Conservation (phyloP, 331 rosid genomes). For the Malus hybrid region DNA sequence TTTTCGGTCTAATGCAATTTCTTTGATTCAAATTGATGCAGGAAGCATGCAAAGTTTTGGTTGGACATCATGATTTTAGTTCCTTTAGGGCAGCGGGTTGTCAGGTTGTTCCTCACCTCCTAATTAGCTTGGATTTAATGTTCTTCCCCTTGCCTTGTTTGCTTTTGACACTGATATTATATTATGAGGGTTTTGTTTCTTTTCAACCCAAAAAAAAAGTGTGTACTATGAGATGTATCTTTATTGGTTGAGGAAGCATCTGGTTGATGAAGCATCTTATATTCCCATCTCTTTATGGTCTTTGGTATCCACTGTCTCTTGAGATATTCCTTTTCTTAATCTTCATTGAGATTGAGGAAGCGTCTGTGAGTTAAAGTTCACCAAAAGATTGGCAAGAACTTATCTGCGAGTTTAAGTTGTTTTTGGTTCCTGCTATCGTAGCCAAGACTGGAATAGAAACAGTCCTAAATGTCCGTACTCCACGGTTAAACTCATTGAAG, state of each 20-base stretch:
- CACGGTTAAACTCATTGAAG: neutral
- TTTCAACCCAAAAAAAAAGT: too few relatives aligned
- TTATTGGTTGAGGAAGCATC: too few relatives aligned
- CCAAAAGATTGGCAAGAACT: neutral
- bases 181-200: neutral
- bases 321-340: too few relatives aligned
- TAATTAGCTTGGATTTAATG: neutral
- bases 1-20: neutral
- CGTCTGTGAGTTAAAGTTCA: neutral
- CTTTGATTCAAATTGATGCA: slow-evolving; percentile 24
- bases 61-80: slow-evolving; percentile 89
- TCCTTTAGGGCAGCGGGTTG: slow-evolving; percentile 93
- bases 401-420: neutral
- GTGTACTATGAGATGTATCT: too few relatives aligned
- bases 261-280: too few relatives aligned
- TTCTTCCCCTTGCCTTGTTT: neutral
- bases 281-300: neutral
- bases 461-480: neutral
- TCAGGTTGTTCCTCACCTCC: slow-evolving; percentile 56
- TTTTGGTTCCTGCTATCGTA: neutral
- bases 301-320: neutral
- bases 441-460: neutral
- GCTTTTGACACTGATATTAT: neutral
- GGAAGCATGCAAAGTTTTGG: slow-evolving; percentile 86
- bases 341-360: too few relatives aligned